Evolutionary conservation across 2,329 filamentous ascomycete species (phyloP).

Genomic region (Colletotrichum higginsianum): DNA sequence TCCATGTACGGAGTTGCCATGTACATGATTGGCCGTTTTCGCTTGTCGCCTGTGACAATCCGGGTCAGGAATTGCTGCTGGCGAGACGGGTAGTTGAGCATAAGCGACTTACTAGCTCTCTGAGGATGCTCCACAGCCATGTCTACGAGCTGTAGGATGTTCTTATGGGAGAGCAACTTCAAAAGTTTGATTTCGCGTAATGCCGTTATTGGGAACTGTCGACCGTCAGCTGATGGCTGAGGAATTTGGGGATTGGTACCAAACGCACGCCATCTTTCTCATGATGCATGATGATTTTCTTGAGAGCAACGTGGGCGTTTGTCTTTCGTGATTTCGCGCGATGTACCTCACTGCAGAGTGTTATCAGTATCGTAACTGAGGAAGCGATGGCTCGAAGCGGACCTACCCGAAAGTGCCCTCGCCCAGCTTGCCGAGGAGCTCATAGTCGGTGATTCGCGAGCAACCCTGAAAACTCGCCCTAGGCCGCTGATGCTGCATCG

Average conservation of each 20-base stretch:
- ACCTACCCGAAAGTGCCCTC: conserved; percentile 94
- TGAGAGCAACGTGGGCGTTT: conserved; percentile 85
- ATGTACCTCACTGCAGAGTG: conserved; percentile 80
- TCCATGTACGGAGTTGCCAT: conserved; percentile 99
- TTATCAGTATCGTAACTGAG: conserved; percentile 12
- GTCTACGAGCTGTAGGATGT: conserved; percentile 89
- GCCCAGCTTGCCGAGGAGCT: conserved; percentile 86
- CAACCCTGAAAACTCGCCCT: conserved; percentile 83
- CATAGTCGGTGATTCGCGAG: conserved; percentile 85
- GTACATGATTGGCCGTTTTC: conserved; percentile 90
- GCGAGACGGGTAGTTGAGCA: conserved; percentile 14
- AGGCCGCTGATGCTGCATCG: conserved; percentile 68
- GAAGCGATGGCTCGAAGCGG: conserved; percentile 4
- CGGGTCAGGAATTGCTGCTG: conserved; percentile 46
- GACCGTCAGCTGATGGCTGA: conserved; percentile 28
- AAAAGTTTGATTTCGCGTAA: conserved; percentile 97
- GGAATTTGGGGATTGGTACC: not conserved
- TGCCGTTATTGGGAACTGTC: conserved; percentile 94
- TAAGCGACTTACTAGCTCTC: conserved; percentile 67
- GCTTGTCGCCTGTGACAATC: conserved; percentile 74
- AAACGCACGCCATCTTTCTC: conserved; percentile 90
- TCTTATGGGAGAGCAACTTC: conserved; percentile 93
- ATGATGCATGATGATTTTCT: conserved; percentile 99
- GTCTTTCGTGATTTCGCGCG: conserved; percentile 85
- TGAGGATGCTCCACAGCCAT: conserved; percentile 91